A percentile compares a stretch with the other conserved stretches of the same genome.
These are phyloP conservation scores for Beta corolliflora DNA, from an alignment of 179 eudicot species.

Conservation along the genomic window DNA sequence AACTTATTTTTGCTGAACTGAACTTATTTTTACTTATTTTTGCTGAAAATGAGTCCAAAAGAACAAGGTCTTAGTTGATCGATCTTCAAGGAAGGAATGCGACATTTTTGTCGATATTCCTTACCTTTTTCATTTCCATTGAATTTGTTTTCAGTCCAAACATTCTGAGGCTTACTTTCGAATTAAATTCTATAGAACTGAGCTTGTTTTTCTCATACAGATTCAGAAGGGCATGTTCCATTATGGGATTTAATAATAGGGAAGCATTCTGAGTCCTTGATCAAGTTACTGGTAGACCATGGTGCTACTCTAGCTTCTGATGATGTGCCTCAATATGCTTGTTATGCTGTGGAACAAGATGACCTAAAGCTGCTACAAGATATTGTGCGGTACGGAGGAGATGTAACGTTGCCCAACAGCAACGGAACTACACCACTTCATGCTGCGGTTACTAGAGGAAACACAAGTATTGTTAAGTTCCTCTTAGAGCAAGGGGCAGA, in stretches of 20 bases:
- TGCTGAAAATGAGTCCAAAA: no score
- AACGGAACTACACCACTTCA: constrained; percentile 65
- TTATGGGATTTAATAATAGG: constrained; percentile 71
- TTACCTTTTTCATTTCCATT: no score
- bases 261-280: constrained; percentile 42
- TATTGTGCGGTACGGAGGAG: constrained; percentile 58
- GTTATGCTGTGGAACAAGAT: constrained; percentile 56
- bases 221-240: constrained; percentile 72
- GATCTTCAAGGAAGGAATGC: no score
- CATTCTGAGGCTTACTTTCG: no score
- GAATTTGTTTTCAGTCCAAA: no score
- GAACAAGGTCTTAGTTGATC: no score
- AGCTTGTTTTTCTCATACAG: constrained; percentile 27
- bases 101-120: no score
- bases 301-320: constrained; percentile 62
- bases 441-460: constrained; percentile 51
- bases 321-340: constrained; percentile 57
- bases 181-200: no score
- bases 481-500: constrained; percentile 59
- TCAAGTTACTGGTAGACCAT: constrained; percentile 50
- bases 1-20: no score
- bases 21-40: no score
- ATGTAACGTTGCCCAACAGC: constrained; percentile 42
- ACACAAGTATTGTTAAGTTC: constrained; percentile 47
- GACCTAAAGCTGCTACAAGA: constrained; percentile 53